Base-by-base conservation (phyloP, 371 early-diverging fungal species). In the Haplosporangium sp. region DNA sequence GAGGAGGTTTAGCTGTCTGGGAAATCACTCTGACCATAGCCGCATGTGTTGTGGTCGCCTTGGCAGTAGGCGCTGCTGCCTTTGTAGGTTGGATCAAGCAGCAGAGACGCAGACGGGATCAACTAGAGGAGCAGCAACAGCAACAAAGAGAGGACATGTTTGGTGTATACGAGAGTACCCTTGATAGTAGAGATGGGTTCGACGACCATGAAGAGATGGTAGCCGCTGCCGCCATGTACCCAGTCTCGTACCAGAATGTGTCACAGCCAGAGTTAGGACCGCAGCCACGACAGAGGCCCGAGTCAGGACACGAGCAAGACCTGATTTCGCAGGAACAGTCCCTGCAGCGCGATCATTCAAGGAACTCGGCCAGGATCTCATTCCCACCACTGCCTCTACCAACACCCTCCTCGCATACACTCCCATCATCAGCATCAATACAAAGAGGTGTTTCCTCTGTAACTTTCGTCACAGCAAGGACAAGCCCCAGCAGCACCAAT, bases 171-270 rank as follows among this genome's bases (percentile, higher is more conserved):
- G 59, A 48, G 16, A 48, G 59, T n/a, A n/a, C 16, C n/a, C 23
- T 55, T 7, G 69, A 48, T 0, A 62, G 69, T 45, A 16, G 48
- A 48, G n/a, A 14, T 48, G 11, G 48, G 48, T 0, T n/a, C n/a
- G n/a, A 10, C 48, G 20, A 59, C 10, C 40, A 42, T 41, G 48
- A 64, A 11, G 42, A 57, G 37, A 42, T 48, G 16, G 42, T 29
- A 6, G 55, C 50, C 9, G 65, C 61, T 6, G 70, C 64, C 29
- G 61, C 56, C n/a, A 59, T 66, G 61, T 21, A 46, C 18, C 73
- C 73, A 16, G 67, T 73, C 20, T 73, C 73, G n/a, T 73, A 66
- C 48, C 52, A 52, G 21, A 66, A 57, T 29, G n/a, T n/a, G n/a
- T n/a, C n/a, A n/a, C n/a, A n/a, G n/a, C n/a, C n/a, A n/a, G n/a